phyloP scores from a whole-genome alignment of 1,139 yeast genomes.

The Blastobotrys indianensis region DNA sequence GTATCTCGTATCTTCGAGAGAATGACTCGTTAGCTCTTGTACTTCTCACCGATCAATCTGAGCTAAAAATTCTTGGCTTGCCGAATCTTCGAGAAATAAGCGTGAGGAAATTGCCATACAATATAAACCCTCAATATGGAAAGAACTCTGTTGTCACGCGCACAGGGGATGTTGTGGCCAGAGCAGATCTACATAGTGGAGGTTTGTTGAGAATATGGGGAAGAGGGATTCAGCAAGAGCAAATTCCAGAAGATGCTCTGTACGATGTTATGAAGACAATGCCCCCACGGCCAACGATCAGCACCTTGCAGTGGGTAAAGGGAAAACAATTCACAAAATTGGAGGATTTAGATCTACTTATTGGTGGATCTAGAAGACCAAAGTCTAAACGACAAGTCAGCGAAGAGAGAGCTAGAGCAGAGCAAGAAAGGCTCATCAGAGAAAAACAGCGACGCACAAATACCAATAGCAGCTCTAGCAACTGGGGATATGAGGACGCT shows the following conservation, averaged over 20 bases:
- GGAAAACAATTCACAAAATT: constrained; percentile 59
- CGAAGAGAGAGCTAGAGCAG: constrained; percentile 23
- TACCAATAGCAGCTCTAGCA: constrained; percentile 5
- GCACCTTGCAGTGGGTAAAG: constrained; percentile 82
- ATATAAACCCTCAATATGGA: constrained; percentile 38
- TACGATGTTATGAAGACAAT: constrained; percentile 44
- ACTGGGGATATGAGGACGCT: constrained; percentile 6
- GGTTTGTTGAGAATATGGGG: constrained; percentile 46
- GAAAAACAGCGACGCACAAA: background rate
- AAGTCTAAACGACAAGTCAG: constrained; percentile 30
- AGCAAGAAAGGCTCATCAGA: constrained; percentile 20
- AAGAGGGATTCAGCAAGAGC: constrained; percentile 29
- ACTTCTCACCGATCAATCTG: constrained; percentile 38
- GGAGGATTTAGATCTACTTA: constrained; percentile 45
- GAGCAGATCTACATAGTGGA: constrained; percentile 55
- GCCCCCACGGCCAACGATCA: constrained; percentile 75
- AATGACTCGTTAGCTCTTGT: constrained; percentile 41
- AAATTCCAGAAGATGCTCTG: constrained; percentile 32
- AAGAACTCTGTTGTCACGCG: constrained; percentile 47
- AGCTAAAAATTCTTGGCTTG: constrained; percentile 41
- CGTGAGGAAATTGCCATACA: constrained; percentile 38
- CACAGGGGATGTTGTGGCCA: constrained; percentile 68
- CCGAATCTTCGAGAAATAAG: constrained; percentile 52
- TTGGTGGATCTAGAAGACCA: constrained; percentile 39
- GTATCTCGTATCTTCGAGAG: constrained; percentile 45